A percentile compares a stretch with the other conserved stretches of the same genome.
phyloP scores from a whole-genome alignment of 163 green algal genomes.

The Smithsoniella earleae region DNA sequence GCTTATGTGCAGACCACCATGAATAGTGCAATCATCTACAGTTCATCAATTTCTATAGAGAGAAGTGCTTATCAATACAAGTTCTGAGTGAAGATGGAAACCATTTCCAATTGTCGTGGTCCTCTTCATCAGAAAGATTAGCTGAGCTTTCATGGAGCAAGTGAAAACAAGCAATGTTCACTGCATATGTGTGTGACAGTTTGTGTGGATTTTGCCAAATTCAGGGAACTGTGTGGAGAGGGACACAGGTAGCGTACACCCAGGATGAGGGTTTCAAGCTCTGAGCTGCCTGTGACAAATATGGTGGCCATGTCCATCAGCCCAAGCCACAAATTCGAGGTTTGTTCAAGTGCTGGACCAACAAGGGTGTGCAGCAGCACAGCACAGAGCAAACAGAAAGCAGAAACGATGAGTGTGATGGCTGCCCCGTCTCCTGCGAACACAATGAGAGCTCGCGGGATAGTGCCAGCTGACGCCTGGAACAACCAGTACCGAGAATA shows the following conservation, averaged over 20 bases:
- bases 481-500: slow-evolving; percentile 25
- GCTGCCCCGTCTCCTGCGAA: background rate
- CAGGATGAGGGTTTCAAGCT: background rate
- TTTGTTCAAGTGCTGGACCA: background rate
- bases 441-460: background rate
- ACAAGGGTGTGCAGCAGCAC: background rate
- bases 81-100: no score
- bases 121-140: background rate
- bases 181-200: no score
- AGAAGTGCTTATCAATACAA: no score
- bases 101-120: no score
- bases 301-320: background rate
- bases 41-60: no score
- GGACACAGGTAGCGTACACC: background rate
- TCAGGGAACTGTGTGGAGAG: background rate
- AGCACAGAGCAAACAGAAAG: background rate
- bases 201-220: background rate
- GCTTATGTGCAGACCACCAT: no score
- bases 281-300: slow-evolving; percentile 2
- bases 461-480: slow-evolving; percentile 11
- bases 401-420: slow-evolving; percentile 17
- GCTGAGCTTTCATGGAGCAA: no score
- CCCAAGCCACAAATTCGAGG: background rate
- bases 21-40: no score
- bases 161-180: no score